A percentile compares a stretch with the other conserved stretches of the same genome.
These are phyloP conservation scores for Cyphellophora attinorum DNA, from an alignment of 2,329 filamentous ascomycete genomes.

Conservation along the genomic window DNA sequence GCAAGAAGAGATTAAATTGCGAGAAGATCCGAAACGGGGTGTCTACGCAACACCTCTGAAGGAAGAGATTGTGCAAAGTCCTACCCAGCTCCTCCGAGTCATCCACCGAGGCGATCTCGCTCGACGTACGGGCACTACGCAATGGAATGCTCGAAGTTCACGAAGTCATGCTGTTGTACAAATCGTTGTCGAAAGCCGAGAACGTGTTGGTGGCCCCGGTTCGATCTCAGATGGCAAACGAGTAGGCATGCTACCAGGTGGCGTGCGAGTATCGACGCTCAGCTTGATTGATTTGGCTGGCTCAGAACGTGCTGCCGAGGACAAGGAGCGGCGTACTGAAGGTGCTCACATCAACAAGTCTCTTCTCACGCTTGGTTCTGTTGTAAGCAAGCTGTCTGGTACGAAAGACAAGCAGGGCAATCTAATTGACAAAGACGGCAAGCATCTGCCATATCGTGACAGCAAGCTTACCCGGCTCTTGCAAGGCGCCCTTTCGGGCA, in stretches of 20 bases:
- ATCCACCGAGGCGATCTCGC: slow-evolving; percentile 92
- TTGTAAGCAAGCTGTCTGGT: slow-evolving; percentile 86
- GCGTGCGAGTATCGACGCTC: slow-evolving; percentile 87
- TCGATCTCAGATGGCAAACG: slow-evolving; percentile 50
- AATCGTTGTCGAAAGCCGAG: slow-evolving; percentile 94
- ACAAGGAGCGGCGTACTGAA: slow-evolving; percentile 86
- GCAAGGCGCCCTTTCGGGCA: slow-evolving; percentile 84
- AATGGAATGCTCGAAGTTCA: slow-evolving; percentile 93
- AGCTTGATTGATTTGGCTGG: slow-evolving; percentile 94
- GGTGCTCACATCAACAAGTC: slow-evolving; percentile 99
- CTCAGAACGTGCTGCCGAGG: slow-evolving; percentile 90
- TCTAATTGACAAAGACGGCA: slow-evolving; percentile 67
- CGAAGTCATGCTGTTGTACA: slow-evolving; percentile 97
- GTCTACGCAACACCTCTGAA: slow-evolving; percentile 94
- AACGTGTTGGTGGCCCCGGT: slow-evolving; percentile 57
- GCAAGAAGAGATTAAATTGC: slow-evolving; percentile 92
- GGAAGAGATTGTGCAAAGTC: slow-evolving; percentile 97
- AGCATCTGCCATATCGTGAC: slow-evolving; percentile 92
- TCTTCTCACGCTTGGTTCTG: slow-evolving; percentile 84
- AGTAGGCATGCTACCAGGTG: slow-evolving; percentile 65
- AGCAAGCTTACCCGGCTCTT: slow-evolving; percentile 91
- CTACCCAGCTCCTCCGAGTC: slow-evolving; percentile 85
- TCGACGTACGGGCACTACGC: slow-evolving; percentile 81
- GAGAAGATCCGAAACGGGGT: slow-evolving; percentile 90
- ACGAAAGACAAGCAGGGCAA: slow-evolving; percentile 74